Percentiles rank a stretch among this genome's conserved stretches.
These are phyloP conservation scores for Penicillium coffeae DNA, from an alignment of 495 filamentous ascomycete species.

Conservation along the genomic window DNA sequence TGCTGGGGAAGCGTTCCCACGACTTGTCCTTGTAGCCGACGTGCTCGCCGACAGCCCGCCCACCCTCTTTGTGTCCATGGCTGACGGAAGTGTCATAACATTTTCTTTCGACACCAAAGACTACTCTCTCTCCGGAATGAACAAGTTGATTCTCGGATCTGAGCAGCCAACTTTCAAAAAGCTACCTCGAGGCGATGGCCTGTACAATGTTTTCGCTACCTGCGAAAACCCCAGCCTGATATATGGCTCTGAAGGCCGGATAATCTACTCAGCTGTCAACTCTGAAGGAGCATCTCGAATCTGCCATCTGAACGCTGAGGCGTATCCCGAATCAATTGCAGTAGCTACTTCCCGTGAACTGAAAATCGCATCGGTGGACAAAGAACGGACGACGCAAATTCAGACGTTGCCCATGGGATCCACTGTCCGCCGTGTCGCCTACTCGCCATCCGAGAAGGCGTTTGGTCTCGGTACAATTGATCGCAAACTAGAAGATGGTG, in stretches of 20 bases:
- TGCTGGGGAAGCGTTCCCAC: slow-evolving; percentile 66
- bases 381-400: slow-evolving; percentile 80
- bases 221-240: slow-evolving; percentile 93
- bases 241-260: slow-evolving; percentile 79
- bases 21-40: slow-evolving; percentile 74
- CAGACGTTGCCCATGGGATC: slow-evolving; percentile 72
- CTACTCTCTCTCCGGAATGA: slow-evolving; percentile 62
- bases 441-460: slow-evolving; percentile 71
- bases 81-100: slow-evolving; percentile 86
- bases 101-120: slow-evolving; percentile 64
- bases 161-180: slow-evolving; percentile 76
- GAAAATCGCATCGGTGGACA: slow-evolving; percentile 79
- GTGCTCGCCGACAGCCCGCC: slow-evolving; percentile 60
- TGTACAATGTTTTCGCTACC: slow-evolving; percentile 85
- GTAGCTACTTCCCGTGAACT: slow-evolving; percentile 74
- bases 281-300: slow-evolving; percentile 78
- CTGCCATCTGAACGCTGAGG: slow-evolving; percentile 75
- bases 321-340: slow-evolving; percentile 75
- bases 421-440: slow-evolving; percentile 82
- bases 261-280: slow-evolving; percentile 94
- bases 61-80: slow-evolving; percentile 88
- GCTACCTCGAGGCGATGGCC: slow-evolving; percentile 58
- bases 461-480: slow-evolving; percentile 86
- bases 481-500: slow-evolving; percentile 52
- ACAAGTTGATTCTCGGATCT: slow-evolving; percentile 81